Evolutionary conservation across 2,329 filamentous ascomycete species (phyloP).

Genomic region (Clarireedia monteithiana): DNA sequence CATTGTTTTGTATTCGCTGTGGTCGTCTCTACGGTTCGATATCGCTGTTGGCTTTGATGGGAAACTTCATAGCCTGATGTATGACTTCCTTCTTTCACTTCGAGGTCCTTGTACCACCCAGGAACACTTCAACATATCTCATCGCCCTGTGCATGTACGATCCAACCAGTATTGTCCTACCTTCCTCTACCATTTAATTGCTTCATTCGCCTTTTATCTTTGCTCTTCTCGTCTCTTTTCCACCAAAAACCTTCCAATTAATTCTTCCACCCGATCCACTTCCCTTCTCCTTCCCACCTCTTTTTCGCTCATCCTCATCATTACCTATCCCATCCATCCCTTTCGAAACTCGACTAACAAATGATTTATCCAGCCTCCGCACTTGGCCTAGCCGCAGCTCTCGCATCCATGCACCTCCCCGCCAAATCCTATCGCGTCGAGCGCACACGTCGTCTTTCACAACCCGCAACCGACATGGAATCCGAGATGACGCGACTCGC

Average conservation of each 20-base stretch:
- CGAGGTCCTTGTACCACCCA: background rate
- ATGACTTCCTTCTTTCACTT: background rate
- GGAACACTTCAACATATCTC: background rate
- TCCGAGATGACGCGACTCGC: conserved; percentile 1
- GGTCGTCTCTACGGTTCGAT: too few relatives aligned
- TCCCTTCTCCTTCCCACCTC: background rate
- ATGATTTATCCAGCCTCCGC: background rate
- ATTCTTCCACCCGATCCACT: background rate
- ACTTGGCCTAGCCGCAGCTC: conserved; percentile 3
- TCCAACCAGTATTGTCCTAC: too few relatives aligned
- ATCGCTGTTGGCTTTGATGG: too few relatives aligned
- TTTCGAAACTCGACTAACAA: background rate
- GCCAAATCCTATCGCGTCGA: conserved; percentile 6
- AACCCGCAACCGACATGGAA: background rate
- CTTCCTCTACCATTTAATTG: background rate
- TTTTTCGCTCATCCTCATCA: background rate
- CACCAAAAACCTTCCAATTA: background rate
- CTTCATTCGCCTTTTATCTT: background rate
- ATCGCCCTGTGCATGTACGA: background rate
- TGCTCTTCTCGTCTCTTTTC: background rate
- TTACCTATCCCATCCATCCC: background rate
- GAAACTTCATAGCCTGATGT: too few relatives aligned
- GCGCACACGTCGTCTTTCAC: conserved; percentile 3
- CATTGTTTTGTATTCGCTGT: too few relatives aligned
- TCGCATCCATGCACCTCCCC: conserved; percentile 7